A percentile compares a stretch with the other conserved stretches of the same genome.
Conservation (phyloP, 495 filamentous ascomycete species). For the Podospora pseudoanserina region DNA sequence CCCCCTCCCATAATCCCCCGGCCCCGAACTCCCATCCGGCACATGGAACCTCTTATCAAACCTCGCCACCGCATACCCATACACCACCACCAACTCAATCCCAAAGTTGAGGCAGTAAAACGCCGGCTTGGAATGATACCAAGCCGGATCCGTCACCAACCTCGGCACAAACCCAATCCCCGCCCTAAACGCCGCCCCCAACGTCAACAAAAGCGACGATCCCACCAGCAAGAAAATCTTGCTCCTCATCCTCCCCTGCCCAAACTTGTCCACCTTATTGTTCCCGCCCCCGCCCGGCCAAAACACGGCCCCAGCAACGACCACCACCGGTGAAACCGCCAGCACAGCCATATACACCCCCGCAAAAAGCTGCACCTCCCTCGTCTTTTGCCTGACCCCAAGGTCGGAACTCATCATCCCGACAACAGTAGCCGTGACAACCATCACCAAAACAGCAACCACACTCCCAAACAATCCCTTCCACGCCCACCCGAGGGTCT, state of each 20-base stretch:
- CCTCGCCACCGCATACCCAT: conserved; percentile 57
- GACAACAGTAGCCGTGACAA: conserved; percentile 64
- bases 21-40: conserved; percentile 47
- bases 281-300: conserved; percentile 36
- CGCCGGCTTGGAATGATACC: conserved; percentile 63
- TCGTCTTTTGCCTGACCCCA: conserved; percentile 47
- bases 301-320: conserved; percentile 39
- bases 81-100: conserved; percentile 66
- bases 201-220: conserved; percentile 53
- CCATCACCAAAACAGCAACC: conserved; percentile 58
- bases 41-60: conserved; percentile 74
- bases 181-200: conserved; percentile 69
- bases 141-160: conserved; percentile 54
- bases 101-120: conserved; percentile 80
- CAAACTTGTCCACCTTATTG: conserved; percentile 59
- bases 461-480: conserved; percentile 57
- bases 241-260: conserved; percentile 58
- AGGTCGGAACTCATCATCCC: conserved; percentile 59
- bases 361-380: conserved; percentile 63
- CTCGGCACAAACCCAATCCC: conserved; percentile 55
- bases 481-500: conserved; percentile 44
- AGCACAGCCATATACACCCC: conserved; percentile 64
- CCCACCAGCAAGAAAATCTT: conserved; percentile 63
- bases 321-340: conserved; percentile 66
- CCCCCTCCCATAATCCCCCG: conserved; percentile 35